phyloP scores from a whole-genome alignment of 2,329 filamentous ascomycete genomes.

The Alternaria postmessia region DNA sequence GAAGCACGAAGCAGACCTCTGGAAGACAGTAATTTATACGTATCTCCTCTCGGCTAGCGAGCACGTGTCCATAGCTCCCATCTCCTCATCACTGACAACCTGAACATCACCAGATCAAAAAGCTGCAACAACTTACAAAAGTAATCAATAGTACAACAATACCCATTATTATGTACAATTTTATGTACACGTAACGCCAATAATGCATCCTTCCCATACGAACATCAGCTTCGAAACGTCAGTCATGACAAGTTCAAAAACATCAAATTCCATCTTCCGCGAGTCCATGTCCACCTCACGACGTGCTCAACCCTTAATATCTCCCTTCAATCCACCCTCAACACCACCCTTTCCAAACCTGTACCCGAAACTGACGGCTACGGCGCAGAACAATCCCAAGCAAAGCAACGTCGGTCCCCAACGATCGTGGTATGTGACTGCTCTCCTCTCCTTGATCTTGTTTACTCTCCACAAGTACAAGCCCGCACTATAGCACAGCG shows the following conservation, averaged over 20 bases:
- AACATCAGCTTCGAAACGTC: neutral
- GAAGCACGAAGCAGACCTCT: neutral
- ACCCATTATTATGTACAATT: constrained; percentile 2
- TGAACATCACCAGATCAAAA: neutral
- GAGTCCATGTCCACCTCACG: neutral
- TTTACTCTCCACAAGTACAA: constrained; percentile 89
- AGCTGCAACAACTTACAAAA: neutral
- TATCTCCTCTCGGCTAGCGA: neutral
- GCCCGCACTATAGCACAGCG: constrained; percentile 82
- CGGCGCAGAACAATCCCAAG: constrained; percentile 73
- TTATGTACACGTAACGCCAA: constrained; percentile 2
- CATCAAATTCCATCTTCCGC: neutral
- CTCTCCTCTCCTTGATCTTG: constrained; percentile 82
- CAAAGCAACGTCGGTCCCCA: constrained; percentile 85
- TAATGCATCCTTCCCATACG: neutral
- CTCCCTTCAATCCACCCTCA: constrained; percentile 54
- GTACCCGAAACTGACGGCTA: constrained; percentile 81
- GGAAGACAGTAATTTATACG: neutral
- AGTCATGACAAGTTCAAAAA: constrained; percentile 2
- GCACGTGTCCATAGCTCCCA: neutral
- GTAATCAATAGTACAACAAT: neutral
- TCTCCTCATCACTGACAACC: neutral
- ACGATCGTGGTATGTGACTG: constrained; percentile 91
- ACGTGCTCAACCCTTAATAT: constrained; percentile 8
- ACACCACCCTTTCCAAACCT: constrained; percentile 67